Evolutionary conservation across 768 basidiomycete species (phyloP).

Genomic region (Suillus hirtellus): DNA sequence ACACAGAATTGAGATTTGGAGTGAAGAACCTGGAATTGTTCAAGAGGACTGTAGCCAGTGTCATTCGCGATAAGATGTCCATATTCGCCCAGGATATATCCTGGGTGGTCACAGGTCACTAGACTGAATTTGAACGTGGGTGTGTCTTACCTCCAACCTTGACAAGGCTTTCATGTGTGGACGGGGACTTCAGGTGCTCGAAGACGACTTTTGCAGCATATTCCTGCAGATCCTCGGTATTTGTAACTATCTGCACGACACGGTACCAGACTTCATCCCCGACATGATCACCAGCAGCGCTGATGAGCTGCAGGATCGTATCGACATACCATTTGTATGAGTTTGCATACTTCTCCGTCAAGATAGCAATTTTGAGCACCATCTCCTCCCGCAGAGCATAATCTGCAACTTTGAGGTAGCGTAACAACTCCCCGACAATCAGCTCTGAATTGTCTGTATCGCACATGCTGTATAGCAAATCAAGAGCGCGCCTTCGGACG

Average conservation of each 20-base stretch:
- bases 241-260: conserved; percentile 97
- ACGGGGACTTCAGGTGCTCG: conserved; percentile 82
- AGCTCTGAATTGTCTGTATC: conserved; percentile 95
- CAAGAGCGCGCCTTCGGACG: conserved; percentile 89
- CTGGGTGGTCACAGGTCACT: conserved; percentile 40
- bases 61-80: conserved; percentile 98
- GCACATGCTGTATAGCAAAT: conserved; percentile 98
- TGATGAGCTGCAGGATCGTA: conserved; percentile 93
- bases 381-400: conserved; percentile 97
- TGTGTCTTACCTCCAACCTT: conserved; percentile 82
- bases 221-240: conserved; percentile 95
- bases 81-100: conserved; percentile 97
- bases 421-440: conserved; percentile 92
- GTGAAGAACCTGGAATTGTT: conserved; percentile 92
- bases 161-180: conserved; percentile 89
- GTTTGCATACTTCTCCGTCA: conserved; percentile 98
- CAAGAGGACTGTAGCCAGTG: conserved; percentile 86
- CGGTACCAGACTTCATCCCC: conserved; percentile 99
- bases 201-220: conserved; percentile 94
- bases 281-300: conserved; percentile 96
- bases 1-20: conserved; percentile 94
- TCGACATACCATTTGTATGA: conserved; percentile 99
- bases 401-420: conserved; percentile 94
- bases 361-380: conserved; percentile 97
- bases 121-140: background rate